Percentiles rank a stretch among this genome's conserved stretches.
phyloP scores from a whole-genome alignment of 371 early-diverging fungal species.

The Mucor plumbeus region DNA sequence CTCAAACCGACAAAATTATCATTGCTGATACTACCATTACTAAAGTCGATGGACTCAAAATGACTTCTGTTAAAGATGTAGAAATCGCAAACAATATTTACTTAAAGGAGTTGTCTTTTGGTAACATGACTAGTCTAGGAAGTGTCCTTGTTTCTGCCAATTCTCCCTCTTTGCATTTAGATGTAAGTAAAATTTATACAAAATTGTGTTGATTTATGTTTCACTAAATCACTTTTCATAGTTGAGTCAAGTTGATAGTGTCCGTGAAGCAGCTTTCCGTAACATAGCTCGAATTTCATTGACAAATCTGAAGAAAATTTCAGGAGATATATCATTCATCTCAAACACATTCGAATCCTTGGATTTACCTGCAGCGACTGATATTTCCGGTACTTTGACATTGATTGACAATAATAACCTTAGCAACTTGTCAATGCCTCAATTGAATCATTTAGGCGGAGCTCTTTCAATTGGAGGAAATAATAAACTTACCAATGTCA shows the following conservation, averaged over 20 bases:
- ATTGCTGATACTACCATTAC: conserved; percentile 53
- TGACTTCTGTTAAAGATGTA: conserved; percentile 37
- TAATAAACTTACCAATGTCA: conserved; percentile 37
- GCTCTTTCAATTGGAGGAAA: conserved; percentile 59
- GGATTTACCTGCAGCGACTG: conserved; percentile 40
- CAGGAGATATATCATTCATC: conserved; percentile 55
- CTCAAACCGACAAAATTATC: conserved; percentile 37
- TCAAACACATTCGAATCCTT: conserved; percentile 48
- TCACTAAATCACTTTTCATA: conserved; percentile 9
- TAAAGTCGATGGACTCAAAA: conserved; percentile 45
- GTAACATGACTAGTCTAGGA: conserved; percentile 34
- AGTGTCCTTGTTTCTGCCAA: conserved; percentile 52
- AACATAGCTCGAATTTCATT: conserved; percentile 44
- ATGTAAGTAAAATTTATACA: conserved; percentile 31
- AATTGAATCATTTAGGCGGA: conserved; percentile 55
- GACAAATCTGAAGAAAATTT: conserved; percentile 32
- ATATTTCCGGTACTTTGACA: conserved; percentile 54
- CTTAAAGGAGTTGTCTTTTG: conserved; percentile 45
- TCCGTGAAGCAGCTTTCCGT: conserved; percentile 37
- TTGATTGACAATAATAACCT: conserved; percentile 53
- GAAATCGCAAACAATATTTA: conserved; percentile 58
- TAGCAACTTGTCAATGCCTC: conserved; percentile 46
- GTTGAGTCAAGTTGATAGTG: conserved; percentile 32
- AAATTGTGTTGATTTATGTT: background rate
- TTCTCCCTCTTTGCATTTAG: conserved; percentile 36